Evolutionary conservation across 768 basidiomycete species (phyloP).

Genomic region (Mycena galopus): DNA sequence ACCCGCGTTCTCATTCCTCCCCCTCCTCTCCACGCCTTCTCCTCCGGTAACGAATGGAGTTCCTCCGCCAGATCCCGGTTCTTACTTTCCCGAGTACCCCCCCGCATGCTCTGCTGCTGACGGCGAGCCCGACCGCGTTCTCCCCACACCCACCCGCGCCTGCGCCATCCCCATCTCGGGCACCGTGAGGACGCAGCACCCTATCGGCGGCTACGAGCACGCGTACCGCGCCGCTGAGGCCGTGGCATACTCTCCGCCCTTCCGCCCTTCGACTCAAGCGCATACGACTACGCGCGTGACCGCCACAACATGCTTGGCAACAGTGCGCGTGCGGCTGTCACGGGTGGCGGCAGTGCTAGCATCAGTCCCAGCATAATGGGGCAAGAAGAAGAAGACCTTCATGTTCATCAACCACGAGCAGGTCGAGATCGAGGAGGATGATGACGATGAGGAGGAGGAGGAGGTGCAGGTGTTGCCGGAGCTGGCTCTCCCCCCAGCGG

Average conservation of each 20-base stretch:
- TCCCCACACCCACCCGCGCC: background rate
- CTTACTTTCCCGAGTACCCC: conserved; percentile 28
- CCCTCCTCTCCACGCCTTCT: conserved; percentile 16
- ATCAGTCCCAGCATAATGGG: background rate
- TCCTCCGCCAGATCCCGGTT: background rate
- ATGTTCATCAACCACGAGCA: conserved; percentile 32
- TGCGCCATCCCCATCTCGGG: background rate
- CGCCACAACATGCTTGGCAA: conserved; percentile 3
- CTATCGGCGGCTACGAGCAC: conserved; percentile 17
- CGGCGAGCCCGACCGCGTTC: conserved; percentile 35
- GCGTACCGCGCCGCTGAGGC: conserved; percentile 37
- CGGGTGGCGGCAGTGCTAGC: background rate
- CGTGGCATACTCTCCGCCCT: conserved; percentile 33
- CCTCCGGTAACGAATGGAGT: background rate
- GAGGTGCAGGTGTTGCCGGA: background rate
- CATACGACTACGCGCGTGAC: conserved; percentile 30
- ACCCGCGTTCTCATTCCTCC: conserved; percentile 32
- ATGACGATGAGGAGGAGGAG: background rate
- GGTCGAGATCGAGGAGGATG: conserved; percentile 36
- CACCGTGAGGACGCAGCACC: background rate
- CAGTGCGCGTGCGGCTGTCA: background rate
- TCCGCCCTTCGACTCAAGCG: conserved; percentile 30
- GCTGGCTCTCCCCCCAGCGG: background rate
- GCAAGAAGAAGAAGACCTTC: conserved; percentile 29
- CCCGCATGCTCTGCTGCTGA: conserved; percentile 34